Evolutionary conservation across 345 rosid genomes (phyloP), one percentile per base, ranked within the genome.

Genomic region (Trapa bicornis): DNA sequence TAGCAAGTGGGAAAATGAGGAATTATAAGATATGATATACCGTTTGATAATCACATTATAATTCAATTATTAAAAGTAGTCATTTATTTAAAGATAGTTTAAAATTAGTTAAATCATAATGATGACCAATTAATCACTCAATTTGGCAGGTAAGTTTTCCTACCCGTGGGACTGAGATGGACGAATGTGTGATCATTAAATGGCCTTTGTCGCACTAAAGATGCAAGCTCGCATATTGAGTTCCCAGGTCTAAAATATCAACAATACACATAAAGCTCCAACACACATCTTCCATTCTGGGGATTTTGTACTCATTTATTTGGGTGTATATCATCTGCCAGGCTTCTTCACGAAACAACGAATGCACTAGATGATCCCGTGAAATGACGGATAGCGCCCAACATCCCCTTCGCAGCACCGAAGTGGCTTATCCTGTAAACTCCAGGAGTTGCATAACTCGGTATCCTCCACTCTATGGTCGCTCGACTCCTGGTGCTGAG

Each of bases 391-490:
- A 84, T 50, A 0, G 90, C 76, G 53, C 91, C 87, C 17, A 84
- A 1, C 1, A 87, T 67, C 53, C 72, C 58, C 83, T 85, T 89
- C 0, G 92, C 69, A 32, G 96, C 92, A 38, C 96, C 91, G 47
- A 87, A 89, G 74, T 87, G 90, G 35, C 78, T 81, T 56, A 91
- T 86, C 72, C 96, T 84, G 72, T 95, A 95, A 36, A 95, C 90
- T 60, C 97, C 96, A 2, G 81, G 85, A 17, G 71, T 54, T 13
- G 96, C 88, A 61, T 89, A 80, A 67, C 75, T 72, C 0, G 97
- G 97, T 67, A 91, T 86, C 73, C 79, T 81, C 97, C 97, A 95
- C 73, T 88, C 92, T 32, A 93, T 81, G n/a, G 89, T 86, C 69
- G 96, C 96, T 33, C 75, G 61, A 75, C 98, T 93, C 47, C 68